These are phyloP conservation scores for Candida loeiensis DNA, from an alignment of 805 yeast species.

Conservation along the genomic window DNA sequence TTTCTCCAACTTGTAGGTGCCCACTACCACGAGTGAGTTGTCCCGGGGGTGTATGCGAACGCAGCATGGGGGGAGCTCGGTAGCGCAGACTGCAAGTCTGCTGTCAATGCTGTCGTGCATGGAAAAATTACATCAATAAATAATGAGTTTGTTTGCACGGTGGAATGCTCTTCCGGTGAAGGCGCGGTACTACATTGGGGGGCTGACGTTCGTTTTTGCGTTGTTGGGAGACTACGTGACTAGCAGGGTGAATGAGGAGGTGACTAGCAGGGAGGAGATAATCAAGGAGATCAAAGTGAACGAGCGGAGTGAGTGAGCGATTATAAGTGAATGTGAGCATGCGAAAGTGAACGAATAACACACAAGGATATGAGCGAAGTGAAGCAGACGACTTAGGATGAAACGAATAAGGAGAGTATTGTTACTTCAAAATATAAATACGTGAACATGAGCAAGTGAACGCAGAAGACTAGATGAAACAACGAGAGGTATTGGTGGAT, in stretches of 20 bases:
- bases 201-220: slow-evolving; percentile 39
- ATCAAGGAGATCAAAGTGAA: slow-evolving; percentile 18
- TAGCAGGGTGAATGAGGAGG: slow-evolving; percentile 33
- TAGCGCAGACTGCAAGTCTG: slow-evolving; percentile 16
- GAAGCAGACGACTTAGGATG: too few relatives aligned
- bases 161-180: slow-evolving; percentile 42
- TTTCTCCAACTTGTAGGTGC: slow-evolving; percentile 74
- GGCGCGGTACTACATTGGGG: slow-evolving; percentile 39
- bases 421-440: too few relatives aligned
- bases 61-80: slow-evolving; percentile 81
- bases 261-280: slow-evolving; percentile 29
- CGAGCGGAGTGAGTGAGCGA: too few relatives aligned
- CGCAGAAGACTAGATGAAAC: too few relatives aligned
- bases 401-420: too few relatives aligned
- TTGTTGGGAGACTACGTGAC: slow-evolving; percentile 39
- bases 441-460: too few relatives aligned
- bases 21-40: slow-evolving; percentile 51
- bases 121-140: slow-evolving; percentile 1
- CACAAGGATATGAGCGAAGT: too few relatives aligned
- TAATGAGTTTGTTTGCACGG: slow-evolving; percentile 30
- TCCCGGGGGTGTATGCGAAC: slow-evolving; percentile 56
- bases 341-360: too few relatives aligned
- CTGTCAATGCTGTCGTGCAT: slow-evolving; percentile 4
- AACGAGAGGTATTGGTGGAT: too few relatives aligned
- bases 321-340: too few relatives aligned